Conservation (phyloP, 2,329 filamentous ascomycete species). For the Venturia effusa region DNA sequence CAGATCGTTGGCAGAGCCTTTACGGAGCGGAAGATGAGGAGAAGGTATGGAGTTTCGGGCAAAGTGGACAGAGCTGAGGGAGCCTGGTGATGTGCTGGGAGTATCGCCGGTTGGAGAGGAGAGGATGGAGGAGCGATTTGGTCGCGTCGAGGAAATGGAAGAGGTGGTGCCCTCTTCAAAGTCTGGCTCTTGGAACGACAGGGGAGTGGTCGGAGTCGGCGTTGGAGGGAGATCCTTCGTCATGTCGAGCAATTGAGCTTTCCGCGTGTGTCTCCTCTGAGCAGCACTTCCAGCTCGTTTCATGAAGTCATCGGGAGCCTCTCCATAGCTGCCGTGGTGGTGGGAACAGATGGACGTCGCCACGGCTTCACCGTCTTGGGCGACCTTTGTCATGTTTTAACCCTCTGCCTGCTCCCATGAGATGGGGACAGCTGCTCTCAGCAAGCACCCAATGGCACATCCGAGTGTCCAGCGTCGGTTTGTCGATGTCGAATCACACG, state of each 20-base stretch:
- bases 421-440: background rate
- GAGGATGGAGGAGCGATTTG: background rate
- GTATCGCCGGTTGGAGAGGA: background rate
- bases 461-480: background rate
- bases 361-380: background rate
- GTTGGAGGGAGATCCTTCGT: background rate
- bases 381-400: background rate
- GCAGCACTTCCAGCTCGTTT: background rate
- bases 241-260: background rate
- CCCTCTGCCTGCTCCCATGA: background rate
- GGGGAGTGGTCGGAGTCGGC: background rate
- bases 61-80: constrained; percentile 1
- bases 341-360: background rate
- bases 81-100: background rate
- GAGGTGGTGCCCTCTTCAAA: background rate
- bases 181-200: background rate
- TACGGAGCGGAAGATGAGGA: constrained; percentile 9
- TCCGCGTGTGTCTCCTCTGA: constrained; percentile 5
- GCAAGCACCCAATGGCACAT: background rate
- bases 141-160: background rate
- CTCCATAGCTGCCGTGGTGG: constrained; percentile 1
- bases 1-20: constrained; percentile 7
- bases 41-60: background rate
- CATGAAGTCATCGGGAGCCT: background rate
- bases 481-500: background rate